Conservation (phyloP, 2,329 filamentous ascomycete species). For the Paecilomyces fulvus region DNA sequence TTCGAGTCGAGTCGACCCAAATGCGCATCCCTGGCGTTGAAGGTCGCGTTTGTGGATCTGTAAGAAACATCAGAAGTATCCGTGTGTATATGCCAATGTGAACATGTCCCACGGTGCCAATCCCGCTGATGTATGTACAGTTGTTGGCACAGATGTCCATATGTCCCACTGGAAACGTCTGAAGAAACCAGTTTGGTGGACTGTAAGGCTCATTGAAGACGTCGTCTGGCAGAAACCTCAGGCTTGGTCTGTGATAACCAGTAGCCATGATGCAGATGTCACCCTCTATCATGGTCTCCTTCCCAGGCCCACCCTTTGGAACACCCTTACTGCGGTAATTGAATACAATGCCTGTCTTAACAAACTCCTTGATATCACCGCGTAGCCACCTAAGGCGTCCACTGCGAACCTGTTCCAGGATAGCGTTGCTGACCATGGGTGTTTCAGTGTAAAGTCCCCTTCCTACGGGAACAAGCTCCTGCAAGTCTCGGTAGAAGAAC, state of each 20-base stretch:
- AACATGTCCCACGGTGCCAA: background rate
- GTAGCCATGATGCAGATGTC: constrained; percentile 80
- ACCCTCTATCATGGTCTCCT: constrained; percentile 54
- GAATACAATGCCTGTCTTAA: constrained; percentile 57
- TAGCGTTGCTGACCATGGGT: constrained; percentile 77
- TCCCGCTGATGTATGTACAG: background rate
- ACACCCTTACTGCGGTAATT: constrained; percentile 65
- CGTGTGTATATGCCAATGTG: background rate
- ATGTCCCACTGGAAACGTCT: background rate
- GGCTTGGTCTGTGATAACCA: constrained; percentile 64
- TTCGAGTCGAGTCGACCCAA: background rate
- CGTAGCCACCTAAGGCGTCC: constrained; percentile 71
- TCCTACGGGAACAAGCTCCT: constrained; percentile 60
- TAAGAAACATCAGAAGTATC: background rate
- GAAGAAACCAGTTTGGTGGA: constrained; percentile 64
- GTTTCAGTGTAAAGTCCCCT: constrained; percentile 73
- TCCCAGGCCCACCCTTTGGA: constrained; percentile 65
- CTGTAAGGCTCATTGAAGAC: constrained; percentile 65
- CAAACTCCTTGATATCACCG: constrained; percentile 65
- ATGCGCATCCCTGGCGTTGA: background rate
- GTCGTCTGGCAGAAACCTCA: constrained; percentile 65
- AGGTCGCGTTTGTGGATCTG: background rate
- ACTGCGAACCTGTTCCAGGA: constrained; percentile 64
- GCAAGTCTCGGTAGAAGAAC: constrained; percentile 75
- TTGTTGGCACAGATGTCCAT: background rate